Evolutionary conservation across 306 rosid species (phyloP).

Genomic region (Prinsepia uniflora): DNA sequence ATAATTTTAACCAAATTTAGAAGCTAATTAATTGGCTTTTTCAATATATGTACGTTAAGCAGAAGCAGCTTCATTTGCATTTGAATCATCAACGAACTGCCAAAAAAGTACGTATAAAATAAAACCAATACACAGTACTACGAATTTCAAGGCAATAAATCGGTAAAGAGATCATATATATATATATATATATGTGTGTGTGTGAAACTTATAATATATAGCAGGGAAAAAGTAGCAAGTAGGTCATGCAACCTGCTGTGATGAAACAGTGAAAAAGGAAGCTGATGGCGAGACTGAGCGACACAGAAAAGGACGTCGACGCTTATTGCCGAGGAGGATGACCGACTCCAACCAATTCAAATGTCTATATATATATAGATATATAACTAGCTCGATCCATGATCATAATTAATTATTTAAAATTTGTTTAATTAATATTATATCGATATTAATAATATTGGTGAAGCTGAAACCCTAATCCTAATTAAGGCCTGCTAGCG

Average conservation of each 20-base stretch:
- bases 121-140: too few relatives aligned
- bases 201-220: not conserved
- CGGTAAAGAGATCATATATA: not conserved
- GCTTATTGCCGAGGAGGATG: conserved; percentile 1
- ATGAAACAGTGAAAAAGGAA: not conserved
- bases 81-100: not conserved
- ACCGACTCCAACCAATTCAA: not conserved
- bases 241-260: too few relatives aligned
- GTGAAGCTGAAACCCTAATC: too few relatives aligned
- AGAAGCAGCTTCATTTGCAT: not conserved
- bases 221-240: not conserved
- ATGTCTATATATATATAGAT: not conserved
- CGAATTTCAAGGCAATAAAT: not conserved
- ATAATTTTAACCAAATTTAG: too few relatives aligned
- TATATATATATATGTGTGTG: not conserved
- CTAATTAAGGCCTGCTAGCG: too few relatives aligned
- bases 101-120: not conserved
- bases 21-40: too few relatives aligned
- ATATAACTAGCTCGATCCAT: too few relatives aligned
- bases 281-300: not conserved
- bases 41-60: not conserved
- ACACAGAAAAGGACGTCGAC: not conserved
- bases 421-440: too few relatives aligned
- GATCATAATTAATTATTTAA: too few relatives aligned
- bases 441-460: too few relatives aligned